Evolutionary conservation across 257 asterid species (phyloP).

Genomic region (Nicotiana tomentosiformis): DNA sequence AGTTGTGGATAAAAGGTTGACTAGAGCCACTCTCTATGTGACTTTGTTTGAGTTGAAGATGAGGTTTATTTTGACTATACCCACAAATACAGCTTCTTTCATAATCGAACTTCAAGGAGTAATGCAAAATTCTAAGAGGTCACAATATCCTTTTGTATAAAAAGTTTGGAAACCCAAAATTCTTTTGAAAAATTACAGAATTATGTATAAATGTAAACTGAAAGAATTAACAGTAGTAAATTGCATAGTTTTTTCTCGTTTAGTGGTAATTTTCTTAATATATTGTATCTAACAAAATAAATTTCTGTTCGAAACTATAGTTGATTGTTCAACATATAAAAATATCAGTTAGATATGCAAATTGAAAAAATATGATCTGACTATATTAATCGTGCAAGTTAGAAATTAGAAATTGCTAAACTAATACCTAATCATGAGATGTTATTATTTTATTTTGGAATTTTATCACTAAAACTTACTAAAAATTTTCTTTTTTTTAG

Average conservation of each 20-base stretch:
- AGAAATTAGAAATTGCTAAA: not conserved
- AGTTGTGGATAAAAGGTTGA: slow-evolving; percentile 5
- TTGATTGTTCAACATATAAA: too few species aligned
- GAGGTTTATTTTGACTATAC: slow-evolving; percentile 7
- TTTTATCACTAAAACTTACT: not conserved
- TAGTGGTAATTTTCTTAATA: too few species aligned
- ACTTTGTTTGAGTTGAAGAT: not conserved
- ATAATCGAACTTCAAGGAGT: not conserved
- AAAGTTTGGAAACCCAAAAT: not conserved
- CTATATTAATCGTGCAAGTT: not conserved
- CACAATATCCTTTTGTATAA: not conserved
- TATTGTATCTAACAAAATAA: too few species aligned
- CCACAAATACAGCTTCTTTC: not conserved
- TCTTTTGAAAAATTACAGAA: not conserved
- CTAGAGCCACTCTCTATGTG: not conserved
- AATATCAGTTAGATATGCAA: not conserved
- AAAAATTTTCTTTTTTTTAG: not conserved
- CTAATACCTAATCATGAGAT: not conserved
- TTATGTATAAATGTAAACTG: not conserved
- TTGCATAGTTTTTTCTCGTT: not conserved
- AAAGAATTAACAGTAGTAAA: not conserved
- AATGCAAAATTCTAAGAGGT: not conserved
- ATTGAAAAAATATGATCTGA: not conserved
- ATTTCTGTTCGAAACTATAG: too few species aligned
- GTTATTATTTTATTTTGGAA: not conserved